Evolutionary conservation across 169 alveolate species (phyloP), one percentile per base, ranked within the genome.

Genomic region (Miamiensis avidus): DNA sequence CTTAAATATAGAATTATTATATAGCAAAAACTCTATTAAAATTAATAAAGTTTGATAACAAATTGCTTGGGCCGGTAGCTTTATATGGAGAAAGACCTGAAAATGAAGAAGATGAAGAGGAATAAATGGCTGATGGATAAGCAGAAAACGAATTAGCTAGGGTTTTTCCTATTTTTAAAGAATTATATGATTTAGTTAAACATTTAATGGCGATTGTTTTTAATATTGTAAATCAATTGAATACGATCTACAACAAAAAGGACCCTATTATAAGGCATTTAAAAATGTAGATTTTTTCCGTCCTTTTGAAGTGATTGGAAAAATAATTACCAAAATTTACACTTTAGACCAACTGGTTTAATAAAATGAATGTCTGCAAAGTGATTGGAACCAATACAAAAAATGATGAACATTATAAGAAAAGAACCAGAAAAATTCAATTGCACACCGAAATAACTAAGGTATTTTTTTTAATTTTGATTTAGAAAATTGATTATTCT

Each of bases 331-430:
- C 6, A 49, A 75, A 0, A 72, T 86, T 1, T 81, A 86, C 33
- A 65, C 76, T 34, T 77, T 89, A 30, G 93, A 89, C 69, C 64
- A 81, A 29, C 87, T 83, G 20, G 86, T 89, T 16, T 83, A 81
- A 26, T 83, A 89, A 30, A 89, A 89, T 74, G 86, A 85, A 30
- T 65, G 76, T 75, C 31, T 89, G 29, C 74, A 65, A 34, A 78
- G 85, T 29, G 91, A 89, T 86, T 89, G 93, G 93, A 88, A 89
- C 32, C 72, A 65, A 28, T 89, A 86, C 69, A 89, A 89, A 75
- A 90, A 72, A 85, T 89, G 91, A 31, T 89, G 26, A 88, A 89
- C 64, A 85, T 89, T 65, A 86, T 81, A 0, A 84, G 82, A 77
- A 81, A 83, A n/a, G 93, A 85, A 0, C 90, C 91, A 31, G 30